Percentiles rank a stretch among this genome's conserved stretches.
phyloP scores from a whole-genome alignment of 208 protist genomes.

The Leishmania turanica region DNA sequence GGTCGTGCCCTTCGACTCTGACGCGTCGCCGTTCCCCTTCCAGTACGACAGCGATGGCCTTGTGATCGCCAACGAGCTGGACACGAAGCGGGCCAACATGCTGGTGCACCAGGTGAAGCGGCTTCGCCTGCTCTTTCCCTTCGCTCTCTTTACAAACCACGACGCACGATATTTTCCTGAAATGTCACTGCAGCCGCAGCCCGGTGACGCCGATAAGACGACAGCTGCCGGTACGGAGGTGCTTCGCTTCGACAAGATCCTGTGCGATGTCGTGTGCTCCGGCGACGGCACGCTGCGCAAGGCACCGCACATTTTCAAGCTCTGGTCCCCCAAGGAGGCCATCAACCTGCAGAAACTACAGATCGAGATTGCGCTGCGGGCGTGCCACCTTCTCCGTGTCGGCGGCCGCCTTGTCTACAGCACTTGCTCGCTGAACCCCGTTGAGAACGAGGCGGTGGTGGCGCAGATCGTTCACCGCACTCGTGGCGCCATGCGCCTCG shows the following conservation, averaged over 20 bases:
- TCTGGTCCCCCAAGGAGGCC: slow-evolving; percentile 81
- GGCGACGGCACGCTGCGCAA: slow-evolving; percentile 94
- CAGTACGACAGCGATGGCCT: slow-evolving; percentile 74
- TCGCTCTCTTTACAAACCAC: slow-evolving; percentile 91
- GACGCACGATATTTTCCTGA: slow-evolving; percentile 87
- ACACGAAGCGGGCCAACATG: slow-evolving; percentile 87
- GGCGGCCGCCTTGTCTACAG: slow-evolving; percentile 95
- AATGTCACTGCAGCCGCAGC: slow-evolving; percentile 30
- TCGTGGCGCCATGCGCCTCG: slow-evolving; percentile 82
- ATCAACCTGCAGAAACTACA: slow-evolving; percentile 86
- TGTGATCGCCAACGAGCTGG: slow-evolving; percentile 89
- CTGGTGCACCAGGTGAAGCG: slow-evolving; percentile 89
- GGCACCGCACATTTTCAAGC: slow-evolving; percentile 78
- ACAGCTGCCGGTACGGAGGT: slow-evolving; percentile 27
- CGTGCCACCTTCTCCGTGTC: slow-evolving; percentile 73
- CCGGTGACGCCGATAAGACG: neutral
- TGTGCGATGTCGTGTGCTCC: slow-evolving; percentile 95
- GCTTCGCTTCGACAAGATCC: slow-evolving; percentile 91
- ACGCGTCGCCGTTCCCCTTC: slow-evolving; percentile 80
- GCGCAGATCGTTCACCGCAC: slow-evolving; percentile 83
- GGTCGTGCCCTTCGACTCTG: slow-evolving; percentile 39
- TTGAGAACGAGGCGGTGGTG: slow-evolving; percentile 97
- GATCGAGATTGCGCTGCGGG: slow-evolving; percentile 82
- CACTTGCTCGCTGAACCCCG: slow-evolving; percentile 97
- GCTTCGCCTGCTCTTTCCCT: slow-evolving; percentile 83